These are phyloP conservation scores for Fusarium sp. DNA, from an alignment of 2,329 filamentous ascomycete genomes.

Conservation along the genomic window DNA sequence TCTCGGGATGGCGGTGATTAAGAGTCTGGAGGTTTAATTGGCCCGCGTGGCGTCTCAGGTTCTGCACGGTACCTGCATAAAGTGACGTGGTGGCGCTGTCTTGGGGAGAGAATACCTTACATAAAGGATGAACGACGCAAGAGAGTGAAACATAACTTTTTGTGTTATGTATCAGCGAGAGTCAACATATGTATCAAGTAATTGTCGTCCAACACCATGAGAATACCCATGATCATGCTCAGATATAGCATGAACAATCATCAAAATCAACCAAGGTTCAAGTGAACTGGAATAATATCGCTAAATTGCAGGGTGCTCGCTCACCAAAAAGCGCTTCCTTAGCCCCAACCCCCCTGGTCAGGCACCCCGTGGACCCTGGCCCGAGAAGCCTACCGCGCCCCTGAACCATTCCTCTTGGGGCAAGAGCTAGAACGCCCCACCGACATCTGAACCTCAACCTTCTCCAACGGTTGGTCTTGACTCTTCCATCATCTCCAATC, in stretches of 20 bases:
- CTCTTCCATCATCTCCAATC: slow-evolving; percentile 21
- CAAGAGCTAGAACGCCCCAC: slow-evolving; percentile 31
- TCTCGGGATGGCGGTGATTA: slow-evolving; percentile 23
- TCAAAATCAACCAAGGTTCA: not conserved
- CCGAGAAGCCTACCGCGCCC: slow-evolving; percentile 12
- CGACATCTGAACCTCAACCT: slow-evolving; percentile 21
- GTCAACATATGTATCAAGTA: not conserved
- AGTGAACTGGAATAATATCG: not conserved
- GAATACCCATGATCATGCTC: not conserved
- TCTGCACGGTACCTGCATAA: slow-evolving; percentile 43
- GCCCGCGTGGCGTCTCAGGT: slow-evolving; percentile 48
- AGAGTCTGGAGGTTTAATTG: slow-evolving; percentile 42
- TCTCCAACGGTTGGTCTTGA: slow-evolving; percentile 30
- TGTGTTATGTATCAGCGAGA: not conserved
- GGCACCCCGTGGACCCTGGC: slow-evolving; percentile 3
- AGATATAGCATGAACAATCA: slow-evolving; percentile 18
- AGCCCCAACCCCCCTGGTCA: slow-evolving; percentile 19
- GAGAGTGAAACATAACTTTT: slow-evolving; percentile 13
- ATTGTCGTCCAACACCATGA: not conserved
- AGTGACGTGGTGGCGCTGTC: slow-evolving; percentile 36
- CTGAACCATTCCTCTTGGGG: slow-evolving; percentile 35
- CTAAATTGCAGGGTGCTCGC: slow-evolving; percentile 34
- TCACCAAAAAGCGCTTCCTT: slow-evolving; percentile 14
- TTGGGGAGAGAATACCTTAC: not conserved
- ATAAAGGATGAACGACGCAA: not conserved